Evolutionary conservation across 495 filamentous ascomycete genomes (phyloP).

Genomic region (Friedmanniomyces simplex): DNA sequence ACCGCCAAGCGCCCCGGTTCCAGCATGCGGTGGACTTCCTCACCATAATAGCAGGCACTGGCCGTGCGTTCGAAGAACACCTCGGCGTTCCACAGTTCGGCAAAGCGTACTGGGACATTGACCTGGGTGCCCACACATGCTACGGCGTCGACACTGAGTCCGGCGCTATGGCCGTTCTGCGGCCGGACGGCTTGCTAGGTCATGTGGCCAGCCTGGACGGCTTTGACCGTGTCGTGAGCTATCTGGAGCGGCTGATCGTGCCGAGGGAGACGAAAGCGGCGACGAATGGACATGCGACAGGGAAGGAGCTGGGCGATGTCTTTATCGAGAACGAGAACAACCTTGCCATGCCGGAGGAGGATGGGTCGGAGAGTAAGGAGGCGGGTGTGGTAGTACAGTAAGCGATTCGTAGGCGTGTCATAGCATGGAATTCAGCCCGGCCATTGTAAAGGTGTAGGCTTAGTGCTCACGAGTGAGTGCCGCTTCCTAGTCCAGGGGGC

Average conservation of each 20-base stretch:
- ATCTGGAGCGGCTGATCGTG: not conserved
- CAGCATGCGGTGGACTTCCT: slow-evolving; percentile 1
- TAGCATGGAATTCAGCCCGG: no score
- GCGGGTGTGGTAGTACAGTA: not conserved
- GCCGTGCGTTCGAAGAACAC: not conserved
- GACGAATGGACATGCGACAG: not conserved
- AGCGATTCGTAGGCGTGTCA: no score
- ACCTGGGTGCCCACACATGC: not conserved
- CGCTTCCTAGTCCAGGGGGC: no score
- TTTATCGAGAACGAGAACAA: not conserved
- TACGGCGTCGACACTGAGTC: not conserved
- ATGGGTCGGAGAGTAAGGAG: not conserved
- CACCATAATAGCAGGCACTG: not conserved
- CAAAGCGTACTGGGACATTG: slow-evolving; percentile 1
- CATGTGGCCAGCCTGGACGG: not conserved
- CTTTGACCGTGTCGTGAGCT: not conserved
- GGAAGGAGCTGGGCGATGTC: not conserved
- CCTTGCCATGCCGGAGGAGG: slow-evolving; percentile 1
- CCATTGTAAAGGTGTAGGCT: no score
- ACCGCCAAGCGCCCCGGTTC: not conserved
- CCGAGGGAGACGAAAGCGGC: not conserved
- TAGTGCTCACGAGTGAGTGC: no score
- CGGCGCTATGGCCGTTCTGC: slow-evolving; percentile 1
- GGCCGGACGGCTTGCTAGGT: slow-evolving; percentile 3
- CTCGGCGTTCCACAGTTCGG: slow-evolving; percentile 1